phyloP scores from a whole-genome alignment of 345 rosid species.

The Capsella bursapastoris region DNA sequence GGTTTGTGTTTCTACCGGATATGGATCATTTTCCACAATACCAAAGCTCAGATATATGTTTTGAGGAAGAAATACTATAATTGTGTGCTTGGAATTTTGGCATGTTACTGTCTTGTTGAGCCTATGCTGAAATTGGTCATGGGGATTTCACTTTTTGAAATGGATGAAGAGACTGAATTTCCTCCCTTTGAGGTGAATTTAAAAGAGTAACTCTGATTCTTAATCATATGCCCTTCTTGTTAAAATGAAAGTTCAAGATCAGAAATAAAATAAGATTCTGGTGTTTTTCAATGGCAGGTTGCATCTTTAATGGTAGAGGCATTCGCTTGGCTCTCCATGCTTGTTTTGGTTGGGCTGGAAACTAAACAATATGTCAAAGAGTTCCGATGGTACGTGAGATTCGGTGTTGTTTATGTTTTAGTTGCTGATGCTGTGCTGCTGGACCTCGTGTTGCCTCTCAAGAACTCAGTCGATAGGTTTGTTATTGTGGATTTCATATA shows the following conservation, averaged over 20 bases:
- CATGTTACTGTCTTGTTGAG: slow-evolving; percentile 69
- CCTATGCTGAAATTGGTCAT: slow-evolving; percentile 74
- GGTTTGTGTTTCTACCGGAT: slow-evolving; percentile 72
- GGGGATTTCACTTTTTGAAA: slow-evolving; percentile 66
- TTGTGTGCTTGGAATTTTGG: slow-evolving; percentile 62
- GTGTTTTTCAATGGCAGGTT: slow-evolving; percentile 49
- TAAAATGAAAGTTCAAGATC: slow-evolving; percentile 6
- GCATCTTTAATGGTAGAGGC: slow-evolving; percentile 69
- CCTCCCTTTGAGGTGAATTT: slow-evolving; percentile 81
- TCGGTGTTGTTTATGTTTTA: slow-evolving; percentile 80
- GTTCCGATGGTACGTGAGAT: slow-evolving; percentile 86
- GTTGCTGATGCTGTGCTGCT: slow-evolving; percentile 86
- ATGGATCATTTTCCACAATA: slow-evolving; percentile 62
- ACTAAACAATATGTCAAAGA: slow-evolving; percentile 66
- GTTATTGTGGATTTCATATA: slow-evolving; percentile 29
- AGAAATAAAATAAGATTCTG: not conserved
- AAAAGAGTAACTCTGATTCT: not conserved
- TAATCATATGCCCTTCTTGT: slow-evolving; percentile 10
- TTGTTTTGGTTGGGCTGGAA: slow-evolving; percentile 70
- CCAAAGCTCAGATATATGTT: slow-evolving; percentile 61
- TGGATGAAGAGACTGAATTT: slow-evolving; percentile 59
- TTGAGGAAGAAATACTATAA: slow-evolving; percentile 70
- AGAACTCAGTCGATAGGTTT: slow-evolving; percentile 57
- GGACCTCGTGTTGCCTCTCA: slow-evolving; percentile 65
- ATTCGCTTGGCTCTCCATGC: slow-evolving; percentile 81